Percentiles rank a stretch among this genome's conserved stretches.
Evolutionary conservation across 1,284 basidiomycete species (phyloP).

Genomic region (Takashimella tepidaria): DNA sequence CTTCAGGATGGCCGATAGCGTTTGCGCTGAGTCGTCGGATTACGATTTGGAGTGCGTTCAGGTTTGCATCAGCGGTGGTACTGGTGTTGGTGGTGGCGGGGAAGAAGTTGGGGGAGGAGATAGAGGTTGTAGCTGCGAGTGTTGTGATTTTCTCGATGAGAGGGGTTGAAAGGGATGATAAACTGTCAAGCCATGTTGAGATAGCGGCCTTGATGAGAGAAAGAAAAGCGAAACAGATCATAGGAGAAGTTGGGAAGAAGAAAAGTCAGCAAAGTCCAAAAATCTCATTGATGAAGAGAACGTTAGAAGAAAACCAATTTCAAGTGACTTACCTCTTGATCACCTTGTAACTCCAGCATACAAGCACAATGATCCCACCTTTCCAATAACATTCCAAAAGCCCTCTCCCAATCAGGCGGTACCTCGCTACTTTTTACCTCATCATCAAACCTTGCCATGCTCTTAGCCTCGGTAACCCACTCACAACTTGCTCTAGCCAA

Average conservation of each 20-base stretch:
- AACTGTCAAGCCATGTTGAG: not conserved
- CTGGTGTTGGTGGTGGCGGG: no score
- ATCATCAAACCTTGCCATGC: not conserved
- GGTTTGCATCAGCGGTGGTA: no score
- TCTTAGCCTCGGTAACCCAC: not conserved
- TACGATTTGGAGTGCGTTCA: not conserved
- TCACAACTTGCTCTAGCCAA: not conserved
- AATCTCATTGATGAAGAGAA: not conserved
- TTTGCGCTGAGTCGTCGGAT: constrained; percentile 9
- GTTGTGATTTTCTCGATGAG: not conserved
- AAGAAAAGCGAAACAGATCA: not conserved
- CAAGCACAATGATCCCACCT: not conserved
- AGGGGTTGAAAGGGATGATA: not conserved
- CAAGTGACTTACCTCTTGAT: not conserved
- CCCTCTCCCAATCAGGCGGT: not conserved
- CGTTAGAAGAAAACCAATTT: not conserved
- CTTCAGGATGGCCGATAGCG: constrained; percentile 8
- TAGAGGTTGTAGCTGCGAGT: not conserved
- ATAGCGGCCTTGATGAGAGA: not conserved
- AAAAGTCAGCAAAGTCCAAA: not conserved
- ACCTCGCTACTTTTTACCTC: not conserved
- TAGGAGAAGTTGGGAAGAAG: no score
- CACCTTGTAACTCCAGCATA: not conserved
- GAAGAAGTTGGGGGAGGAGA: not conserved
- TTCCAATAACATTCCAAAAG: not conserved